Conservation (phyloP, 106 monocot species). For the Allium cepa region DNA sequence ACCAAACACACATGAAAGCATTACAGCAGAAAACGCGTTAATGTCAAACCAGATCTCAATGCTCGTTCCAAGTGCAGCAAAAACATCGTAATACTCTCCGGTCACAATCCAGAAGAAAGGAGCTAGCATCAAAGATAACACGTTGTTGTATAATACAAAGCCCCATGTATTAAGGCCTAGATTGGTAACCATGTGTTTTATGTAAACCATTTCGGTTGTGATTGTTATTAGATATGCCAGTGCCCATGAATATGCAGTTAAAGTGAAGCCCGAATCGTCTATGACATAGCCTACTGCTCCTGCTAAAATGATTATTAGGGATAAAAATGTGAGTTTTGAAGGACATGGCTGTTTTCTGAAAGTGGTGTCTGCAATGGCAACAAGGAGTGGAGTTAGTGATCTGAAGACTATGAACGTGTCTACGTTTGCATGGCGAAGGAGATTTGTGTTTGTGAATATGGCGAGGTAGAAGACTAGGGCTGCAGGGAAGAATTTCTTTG, state of each 20-base stretch:
- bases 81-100: slow-evolving; percentile 69
- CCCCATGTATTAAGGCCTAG: slow-evolving; percentile 89
- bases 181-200: slow-evolving; percentile 84
- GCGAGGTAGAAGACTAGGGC: slow-evolving; percentile 83
- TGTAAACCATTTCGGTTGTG: slow-evolving; percentile 94
- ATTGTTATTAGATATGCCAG: slow-evolving; percentile 77
- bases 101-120: slow-evolving; percentile 77
- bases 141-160: slow-evolving; percentile 85
- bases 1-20: slow-evolving; percentile 72
- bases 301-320: slow-evolving; percentile 61
- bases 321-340: slow-evolving; percentile 69
- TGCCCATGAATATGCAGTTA: slow-evolving; percentile 90
- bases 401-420: slow-evolving; percentile 94
- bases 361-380: slow-evolving; percentile 75
- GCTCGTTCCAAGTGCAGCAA: slow-evolving; percentile 23
- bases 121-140: slow-evolving; percentile 69
- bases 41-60: slow-evolving; percentile 27
- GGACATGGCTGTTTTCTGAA: slow-evolving; percentile 83
- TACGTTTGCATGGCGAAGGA: slow-evolving; percentile 83
- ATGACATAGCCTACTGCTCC: slow-evolving; percentile 83
- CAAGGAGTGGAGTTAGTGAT: slow-evolving; percentile 69
- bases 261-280: slow-evolving; percentile 64
- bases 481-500: slow-evolving; percentile 80
- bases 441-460: slow-evolving; percentile 94
- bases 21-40: slow-evolving; percentile 60